Evolutionary conservation across 352 stramenopile genomes (phyloP).

Genomic region (Elongisporangium undulatum): DNA sequence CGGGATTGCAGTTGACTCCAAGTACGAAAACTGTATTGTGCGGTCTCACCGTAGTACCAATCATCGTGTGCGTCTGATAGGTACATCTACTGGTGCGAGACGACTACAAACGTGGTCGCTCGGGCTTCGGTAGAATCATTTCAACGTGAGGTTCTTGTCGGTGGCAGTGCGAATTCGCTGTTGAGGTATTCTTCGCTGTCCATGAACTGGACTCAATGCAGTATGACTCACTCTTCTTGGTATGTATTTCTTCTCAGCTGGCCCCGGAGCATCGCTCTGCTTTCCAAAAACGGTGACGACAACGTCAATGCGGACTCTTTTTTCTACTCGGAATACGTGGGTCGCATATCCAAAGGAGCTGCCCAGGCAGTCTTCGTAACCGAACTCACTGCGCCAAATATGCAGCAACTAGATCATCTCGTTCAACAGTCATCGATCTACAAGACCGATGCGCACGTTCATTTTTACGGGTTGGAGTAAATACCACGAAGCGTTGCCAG

Average conservation of each 20-base stretch:
- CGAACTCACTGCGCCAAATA: slow-evolving; percentile 36
- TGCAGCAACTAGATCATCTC: slow-evolving; percentile 57
- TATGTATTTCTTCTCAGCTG: slow-evolving; percentile 28
- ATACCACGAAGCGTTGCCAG: slow-evolving; percentile 55
- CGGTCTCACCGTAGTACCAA: background rate
- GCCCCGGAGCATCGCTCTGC: slow-evolving; percentile 47
- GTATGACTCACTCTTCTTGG: background rate
- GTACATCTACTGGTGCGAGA: slow-evolving; percentile 71
- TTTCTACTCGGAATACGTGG: slow-evolving; percentile 64
- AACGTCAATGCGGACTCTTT: slow-evolving; percentile 32
- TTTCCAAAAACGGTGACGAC: slow-evolving; percentile 20
- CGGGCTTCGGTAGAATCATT: slow-evolving; percentile 37
- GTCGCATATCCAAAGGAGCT: slow-evolving; percentile 37
- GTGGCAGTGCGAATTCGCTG: slow-evolving; percentile 40
- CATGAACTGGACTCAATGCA: background rate
- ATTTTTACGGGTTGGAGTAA: slow-evolving; percentile 41
- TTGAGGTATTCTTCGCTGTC: slow-evolving; percentile 31
- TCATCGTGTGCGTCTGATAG: slow-evolving; percentile 14
- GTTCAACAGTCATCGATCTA: slow-evolving; percentile 26
- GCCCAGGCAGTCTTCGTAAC: slow-evolving; percentile 28
- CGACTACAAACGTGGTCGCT: slow-evolving; percentile 57
- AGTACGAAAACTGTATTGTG: slow-evolving; percentile 11
- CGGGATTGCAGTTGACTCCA: slow-evolving; percentile 54
- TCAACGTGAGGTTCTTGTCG: slow-evolving; percentile 41
- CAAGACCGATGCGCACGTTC: slow-evolving; percentile 11